phyloP scores from a whole-genome alignment of 2,329 filamentous ascomycete genomes.

The Fusarium sp. region DNA sequence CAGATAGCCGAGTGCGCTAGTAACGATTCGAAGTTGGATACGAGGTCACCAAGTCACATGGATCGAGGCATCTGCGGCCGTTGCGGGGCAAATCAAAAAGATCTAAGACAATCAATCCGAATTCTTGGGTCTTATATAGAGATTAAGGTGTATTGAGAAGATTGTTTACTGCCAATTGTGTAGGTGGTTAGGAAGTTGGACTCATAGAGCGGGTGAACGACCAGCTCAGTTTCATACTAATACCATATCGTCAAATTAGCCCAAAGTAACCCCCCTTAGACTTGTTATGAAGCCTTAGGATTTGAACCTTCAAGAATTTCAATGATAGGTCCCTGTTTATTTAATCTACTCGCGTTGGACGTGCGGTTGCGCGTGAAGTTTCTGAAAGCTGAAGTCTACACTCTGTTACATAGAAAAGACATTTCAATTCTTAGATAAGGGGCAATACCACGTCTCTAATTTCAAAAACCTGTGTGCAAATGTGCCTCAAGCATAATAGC shows the following conservation, averaged over 20 bases:
- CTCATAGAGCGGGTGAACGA: too few species aligned
- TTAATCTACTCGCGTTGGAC: too few species aligned
- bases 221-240: background rate
- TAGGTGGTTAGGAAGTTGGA: background rate
- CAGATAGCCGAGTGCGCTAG: background rate
- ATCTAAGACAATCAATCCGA: slow-evolving; percentile 6
- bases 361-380: background rate
- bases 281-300: fast-evolving
- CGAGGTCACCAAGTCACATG: slow-evolving; percentile 30
- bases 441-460: background rate
- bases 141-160: background rate
- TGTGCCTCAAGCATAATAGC: too few species aligned
- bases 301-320: fast-evolving
- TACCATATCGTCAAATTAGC: background rate
- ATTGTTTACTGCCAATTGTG: too few species aligned
- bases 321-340: too few species aligned
- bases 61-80: slow-evolving; percentile 22
- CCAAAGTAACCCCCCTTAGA: background rate
- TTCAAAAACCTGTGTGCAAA: slow-evolving; percentile 8
- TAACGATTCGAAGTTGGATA: background rate
- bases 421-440: fast-evolving
- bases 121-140: background rate
- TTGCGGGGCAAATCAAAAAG: slow-evolving; percentile 15
- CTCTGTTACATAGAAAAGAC: background rate
- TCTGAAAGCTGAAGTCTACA: background rate